Percentiles rank a stretch among this genome's conserved stretches.
These are phyloP conservation scores for Schrenkiella parvula DNA, from an alignment of 345 rosid genomes.

Conservation along the genomic window DNA sequence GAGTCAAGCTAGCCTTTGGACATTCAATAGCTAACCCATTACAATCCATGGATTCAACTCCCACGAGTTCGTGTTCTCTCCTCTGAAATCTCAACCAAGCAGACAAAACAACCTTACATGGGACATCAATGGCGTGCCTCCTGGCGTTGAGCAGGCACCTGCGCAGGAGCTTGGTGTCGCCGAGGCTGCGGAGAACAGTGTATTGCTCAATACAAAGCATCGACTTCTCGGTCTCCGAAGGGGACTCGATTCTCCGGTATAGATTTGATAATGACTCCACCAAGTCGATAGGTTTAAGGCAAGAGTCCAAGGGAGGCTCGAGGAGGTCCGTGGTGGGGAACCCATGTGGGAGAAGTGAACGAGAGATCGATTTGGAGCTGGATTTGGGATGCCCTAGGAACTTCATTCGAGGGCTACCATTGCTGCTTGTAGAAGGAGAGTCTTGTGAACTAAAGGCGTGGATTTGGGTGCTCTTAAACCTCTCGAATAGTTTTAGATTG, in stretches of 20 bases:
- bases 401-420: slow-evolving; percentile 33
- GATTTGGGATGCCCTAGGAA: slow-evolving; percentile 39
- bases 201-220: slow-evolving; percentile 60
- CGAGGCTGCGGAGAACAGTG: slow-evolving; percentile 52
- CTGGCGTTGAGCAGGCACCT: slow-evolving; percentile 68
- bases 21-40: slow-evolving; percentile 55
- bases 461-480: slow-evolving; percentile 62
- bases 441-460: slow-evolving; percentile 57
- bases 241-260: slow-evolving; percentile 51
- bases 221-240: slow-evolving; percentile 39
- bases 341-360: slow-evolving; percentile 53
- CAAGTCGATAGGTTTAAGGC: slow-evolving; percentile 58
- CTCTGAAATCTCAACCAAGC: slow-evolving; percentile 87
- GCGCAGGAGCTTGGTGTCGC: slow-evolving; percentile 75
- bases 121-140: slow-evolving; percentile 61
- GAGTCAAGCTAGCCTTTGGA: slow-evolving; percentile 46
- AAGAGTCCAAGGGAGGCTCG: slow-evolving; percentile 71
- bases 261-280: slow-evolving; percentile 64
- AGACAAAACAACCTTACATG: slow-evolving; percentile 69
- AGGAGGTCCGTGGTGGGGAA: slow-evolving; percentile 62
- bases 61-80: slow-evolving; percentile 66
- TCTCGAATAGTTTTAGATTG: slow-evolving; percentile 48
- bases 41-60: slow-evolving; percentile 53
- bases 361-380: slow-evolving; percentile 39
- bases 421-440: slow-evolving; percentile 31